phyloP scores from a whole-genome alignment of 192 early-diverging fungal species.

The Backusella australiensis region DNA sequence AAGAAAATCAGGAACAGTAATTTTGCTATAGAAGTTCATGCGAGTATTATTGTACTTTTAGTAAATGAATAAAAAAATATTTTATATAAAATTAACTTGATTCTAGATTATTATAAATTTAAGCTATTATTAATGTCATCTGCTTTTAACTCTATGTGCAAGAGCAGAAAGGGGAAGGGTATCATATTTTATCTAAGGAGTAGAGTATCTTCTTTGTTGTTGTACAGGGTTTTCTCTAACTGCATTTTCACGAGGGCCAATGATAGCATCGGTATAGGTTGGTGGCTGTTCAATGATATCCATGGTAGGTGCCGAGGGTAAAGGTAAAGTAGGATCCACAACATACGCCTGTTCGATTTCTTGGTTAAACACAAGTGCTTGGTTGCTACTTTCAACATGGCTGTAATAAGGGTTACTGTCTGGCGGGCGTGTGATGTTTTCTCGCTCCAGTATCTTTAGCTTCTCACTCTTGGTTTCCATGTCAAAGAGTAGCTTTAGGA shows the following conservation, averaged over 20 bases:
- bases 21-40: neutral
- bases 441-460: neutral
- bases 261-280: constrained; percentile 5
- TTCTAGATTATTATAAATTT: neutral
- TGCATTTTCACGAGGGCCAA: neutral
- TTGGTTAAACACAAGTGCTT: neutral
- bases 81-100: neutral
- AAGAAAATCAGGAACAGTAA: neutral
- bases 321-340: neutral
- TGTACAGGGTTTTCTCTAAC: neutral
- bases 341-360: neutral
- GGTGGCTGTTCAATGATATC: constrained; percentile 5
- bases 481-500: neutral
- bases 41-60: neutral
- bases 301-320: neutral
- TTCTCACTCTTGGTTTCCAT: neutral
- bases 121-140: neutral
- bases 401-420: neutral
- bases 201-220: neutral
- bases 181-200: neutral
- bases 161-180: neutral
- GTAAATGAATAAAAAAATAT: neutral
- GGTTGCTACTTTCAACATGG: neutral
- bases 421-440: neutral
- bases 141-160: neutral